These are phyloP conservation scores for Ichthyophthirius multifiliis DNA, from an alignment of 169 alveolate genomes.

Conservation along the genomic window DNA sequence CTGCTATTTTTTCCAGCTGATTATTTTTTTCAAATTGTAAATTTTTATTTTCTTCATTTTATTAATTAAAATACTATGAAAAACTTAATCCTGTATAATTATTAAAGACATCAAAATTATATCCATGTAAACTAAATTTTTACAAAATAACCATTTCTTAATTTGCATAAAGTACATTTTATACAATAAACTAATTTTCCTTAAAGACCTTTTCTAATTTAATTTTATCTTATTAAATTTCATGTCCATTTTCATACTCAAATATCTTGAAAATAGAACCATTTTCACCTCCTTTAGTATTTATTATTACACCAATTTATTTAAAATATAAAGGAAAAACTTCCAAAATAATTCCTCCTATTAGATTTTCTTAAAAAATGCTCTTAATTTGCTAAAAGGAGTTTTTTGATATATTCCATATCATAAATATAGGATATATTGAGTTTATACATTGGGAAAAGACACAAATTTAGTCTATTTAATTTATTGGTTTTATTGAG, in stretches of 20 bases:
- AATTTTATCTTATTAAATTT: not conserved
- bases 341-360: not conserved
- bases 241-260: not conserved
- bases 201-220: not conserved
- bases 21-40: not conserved
- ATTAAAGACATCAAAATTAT: not conserved
- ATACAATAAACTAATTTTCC: not conserved
- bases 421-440: not conserved
- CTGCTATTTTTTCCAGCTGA: not conserved
- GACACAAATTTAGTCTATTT: not conserved
- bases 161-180: not conserved
- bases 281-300: not conserved
- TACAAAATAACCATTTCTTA: not conserved
- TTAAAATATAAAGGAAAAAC: not conserved
- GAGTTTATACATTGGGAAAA: not conserved
- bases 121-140: not conserved
- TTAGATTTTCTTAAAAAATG: not conserved
- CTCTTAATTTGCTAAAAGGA: not conserved
- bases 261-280: not conserved
- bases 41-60: constrained; percentile 5
- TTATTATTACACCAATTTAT: not conserved
- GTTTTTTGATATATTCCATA: not conserved
- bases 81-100: not conserved
- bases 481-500: not conserved
- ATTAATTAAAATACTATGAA: not conserved